Conservation (phyloP, 2,329 filamentous ascomycete species). For the Ceratocystis papillata region DNA sequence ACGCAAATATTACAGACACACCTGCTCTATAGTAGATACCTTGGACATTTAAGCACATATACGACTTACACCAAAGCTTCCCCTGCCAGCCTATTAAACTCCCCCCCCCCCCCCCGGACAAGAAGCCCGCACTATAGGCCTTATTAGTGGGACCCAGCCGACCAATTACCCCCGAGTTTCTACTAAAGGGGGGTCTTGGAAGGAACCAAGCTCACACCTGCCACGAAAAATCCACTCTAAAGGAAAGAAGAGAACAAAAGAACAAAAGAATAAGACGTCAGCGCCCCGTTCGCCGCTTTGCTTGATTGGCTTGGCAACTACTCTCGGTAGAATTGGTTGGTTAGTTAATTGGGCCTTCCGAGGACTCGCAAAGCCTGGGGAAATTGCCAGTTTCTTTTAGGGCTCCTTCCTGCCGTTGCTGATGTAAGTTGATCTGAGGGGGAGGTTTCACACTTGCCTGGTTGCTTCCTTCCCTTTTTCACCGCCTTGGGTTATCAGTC, state of each 20-base stretch:
- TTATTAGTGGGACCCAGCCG: no score
- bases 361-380: background rate
- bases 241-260: no score
- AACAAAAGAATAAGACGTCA: no score
- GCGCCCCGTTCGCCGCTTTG: no score
- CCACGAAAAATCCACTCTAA: background rate
- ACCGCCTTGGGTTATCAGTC: background rate
- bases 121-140: no score
- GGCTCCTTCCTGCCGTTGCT: background rate
- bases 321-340: background rate
- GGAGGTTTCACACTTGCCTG: background rate
- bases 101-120: background rate
- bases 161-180: background rate
- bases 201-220: background rate
- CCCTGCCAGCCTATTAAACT: background rate
- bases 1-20: no score
- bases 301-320: background rate
- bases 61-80: background rate
- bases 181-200: background rate
- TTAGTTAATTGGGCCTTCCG: background rate
- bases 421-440: background rate
- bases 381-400: slow-evolving; percentile 2
- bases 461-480: background rate
- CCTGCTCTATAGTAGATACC: no score
- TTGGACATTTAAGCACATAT: background rate